Conservation (phyloP, 108 stramenopile species). For the Seminavis robusta region DNA sequence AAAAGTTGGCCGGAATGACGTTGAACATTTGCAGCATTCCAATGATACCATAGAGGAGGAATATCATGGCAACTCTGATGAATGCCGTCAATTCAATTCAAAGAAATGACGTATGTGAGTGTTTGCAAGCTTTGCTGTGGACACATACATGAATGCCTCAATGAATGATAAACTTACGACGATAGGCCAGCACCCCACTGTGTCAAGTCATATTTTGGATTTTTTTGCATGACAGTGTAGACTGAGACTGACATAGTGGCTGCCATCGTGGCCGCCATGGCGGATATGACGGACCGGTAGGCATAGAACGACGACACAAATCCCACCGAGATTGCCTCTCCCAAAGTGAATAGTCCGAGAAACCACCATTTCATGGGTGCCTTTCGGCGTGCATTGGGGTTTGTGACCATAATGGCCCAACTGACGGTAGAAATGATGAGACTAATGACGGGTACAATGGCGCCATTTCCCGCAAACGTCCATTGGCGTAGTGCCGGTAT, state of each 20-base stretch:
- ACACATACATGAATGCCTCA: neutral
- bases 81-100: no score
- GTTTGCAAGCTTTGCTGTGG: neutral
- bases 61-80: constrained; percentile 60
- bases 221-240: constrained; percentile 76
- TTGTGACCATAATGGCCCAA: constrained; percentile 45
- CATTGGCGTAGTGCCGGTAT: constrained; percentile 34
- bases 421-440: constrained; percentile 33
- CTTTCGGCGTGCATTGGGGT: constrained; percentile 49
- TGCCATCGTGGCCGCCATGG: constrained; percentile 64
- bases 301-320: constrained; percentile 68
- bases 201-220: constrained; percentile 89
- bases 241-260: constrained; percentile 69
- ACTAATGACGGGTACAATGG: constrained; percentile 26
- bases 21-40: constrained; percentile 65
- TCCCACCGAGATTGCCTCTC: constrained; percentile 70
- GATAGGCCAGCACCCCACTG: constrained; percentile 72
- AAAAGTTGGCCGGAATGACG: constrained; percentile 56
- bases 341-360: constrained; percentile 70
- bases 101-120: neutral
- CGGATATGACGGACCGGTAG: constrained; percentile 57
- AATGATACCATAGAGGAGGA: constrained; percentile 67
- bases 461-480: constrained; percentile 26
- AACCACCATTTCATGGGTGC: constrained; percentile 71
- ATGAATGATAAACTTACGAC: constrained; percentile 21